Base-by-base conservation (phyloP, 441 rosid genomes). In the Pelargonium cotyledonis region DNA sequence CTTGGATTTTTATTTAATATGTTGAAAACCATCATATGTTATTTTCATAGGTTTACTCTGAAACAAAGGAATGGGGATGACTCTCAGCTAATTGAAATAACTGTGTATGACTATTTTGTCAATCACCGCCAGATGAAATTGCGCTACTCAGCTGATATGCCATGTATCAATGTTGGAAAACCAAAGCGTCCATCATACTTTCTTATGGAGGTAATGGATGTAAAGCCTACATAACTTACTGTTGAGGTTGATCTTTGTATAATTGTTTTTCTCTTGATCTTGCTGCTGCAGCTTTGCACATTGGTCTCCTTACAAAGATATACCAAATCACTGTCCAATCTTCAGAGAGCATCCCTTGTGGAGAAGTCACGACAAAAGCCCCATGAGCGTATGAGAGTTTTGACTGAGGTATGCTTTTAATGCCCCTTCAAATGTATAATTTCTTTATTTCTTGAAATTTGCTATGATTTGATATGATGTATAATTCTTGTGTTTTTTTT, bases 291-390 rank as follows among this genome's bases (percentile, higher is more conserved):
- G 96, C 97, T 82, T 51, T 91, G 94, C 75, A 2, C 79, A 1
- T 77, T 91, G 83, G 84, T 89, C 46, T 84, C 94, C 26, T 82
- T 89, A 57, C 97, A 91, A 81, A 88, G 97, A 31, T 89, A 91
- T 78, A 89, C 91, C 5, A 91, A 89, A 69, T 81, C 96, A 0
- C 85, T 89, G 1, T 73, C 82, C 29, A 80, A 78, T 0, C 77
- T 85, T 55, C 97, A 91, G 65, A 85, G 97, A 68, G 78, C 94
- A 72, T 86, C 94, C 10, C 85, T 91, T 44, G 97, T 89, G 21
- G 97, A 91, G 71, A 89, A 88, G 66, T 89, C 97, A 16, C 78
- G 97, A 65, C 89, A 86, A 75, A 91, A 91, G 79, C 97, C 97
- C 0, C 93, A 86, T 66, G 95, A 91, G 68, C 83, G 96, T 82